phyloP scores from a whole-genome alignment of 2,329 filamentous ascomycete species.

The Chaetomium strumarium region DNA sequence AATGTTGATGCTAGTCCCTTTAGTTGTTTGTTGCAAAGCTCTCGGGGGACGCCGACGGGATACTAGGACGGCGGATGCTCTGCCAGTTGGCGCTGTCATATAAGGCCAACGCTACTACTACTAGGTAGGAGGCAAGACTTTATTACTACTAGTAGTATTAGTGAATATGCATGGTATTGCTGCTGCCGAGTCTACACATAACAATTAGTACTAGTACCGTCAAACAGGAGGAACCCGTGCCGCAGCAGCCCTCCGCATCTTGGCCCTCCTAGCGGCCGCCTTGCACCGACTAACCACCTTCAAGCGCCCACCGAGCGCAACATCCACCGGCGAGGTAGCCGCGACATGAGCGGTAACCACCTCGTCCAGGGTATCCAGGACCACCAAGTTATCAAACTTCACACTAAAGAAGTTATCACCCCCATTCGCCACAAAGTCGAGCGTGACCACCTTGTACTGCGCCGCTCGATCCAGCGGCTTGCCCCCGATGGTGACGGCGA shows the following conservation, averaged over 20 bases:
- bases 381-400: conserved; percentile 30
- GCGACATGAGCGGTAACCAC: conserved; percentile 40
- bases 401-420: conserved; percentile 53
- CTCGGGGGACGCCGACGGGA: too few species aligned
- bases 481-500: conserved; percentile 46
- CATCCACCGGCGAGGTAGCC: conserved; percentile 33
- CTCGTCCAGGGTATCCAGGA: conserved; percentile 46
- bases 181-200: too few species aligned
- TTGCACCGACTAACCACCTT: conserved; percentile 8
- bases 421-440: conserved; percentile 57
- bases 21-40: too few species aligned
- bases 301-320: conserved; percentile 38
- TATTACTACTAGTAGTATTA: too few species aligned
- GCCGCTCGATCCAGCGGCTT: conserved; percentile 39
- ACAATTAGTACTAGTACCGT: too few species aligned
- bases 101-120: too few species aligned
- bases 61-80: too few species aligned
- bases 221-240: too few species aligned
- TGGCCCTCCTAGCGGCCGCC: background rate
- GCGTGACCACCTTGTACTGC: conserved; percentile 53
- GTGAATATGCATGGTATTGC: too few species aligned
- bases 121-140: too few species aligned
- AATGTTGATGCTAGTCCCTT: too few species aligned
- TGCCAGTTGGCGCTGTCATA: too few species aligned
- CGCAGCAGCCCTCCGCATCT: background rate